Conservation (phyloP, 2,329 filamentous ascomycete genomes). For the Fusarium albidum region DNA sequence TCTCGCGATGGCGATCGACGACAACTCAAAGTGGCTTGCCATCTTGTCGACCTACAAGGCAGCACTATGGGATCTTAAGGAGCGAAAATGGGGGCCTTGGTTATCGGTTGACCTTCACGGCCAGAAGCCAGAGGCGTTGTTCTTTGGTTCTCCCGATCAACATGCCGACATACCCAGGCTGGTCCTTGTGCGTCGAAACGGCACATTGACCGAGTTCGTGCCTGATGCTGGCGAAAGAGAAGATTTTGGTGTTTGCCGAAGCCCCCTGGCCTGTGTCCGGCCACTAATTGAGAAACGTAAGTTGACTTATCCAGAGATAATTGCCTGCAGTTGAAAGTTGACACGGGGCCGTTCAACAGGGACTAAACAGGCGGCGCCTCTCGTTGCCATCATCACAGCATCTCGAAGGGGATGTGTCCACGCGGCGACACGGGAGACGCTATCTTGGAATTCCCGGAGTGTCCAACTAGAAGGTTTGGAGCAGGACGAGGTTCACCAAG, state of each 20-base stretch:
- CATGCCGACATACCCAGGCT: conserved; percentile 54
- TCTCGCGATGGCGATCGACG: conserved; percentile 70
- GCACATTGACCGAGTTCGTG: conserved; percentile 66
- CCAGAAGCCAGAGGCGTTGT: conserved; percentile 68
- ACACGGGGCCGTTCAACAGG: conserved; percentile 7
- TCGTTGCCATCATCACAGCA: conserved; percentile 50
- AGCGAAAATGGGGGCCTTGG: conserved; percentile 64
- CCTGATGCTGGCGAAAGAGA: conserved; percentile 51
- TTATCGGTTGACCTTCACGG: conserved; percentile 59
- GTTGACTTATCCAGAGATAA: conserved; percentile 17
- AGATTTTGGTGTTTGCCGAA: conserved; percentile 60
- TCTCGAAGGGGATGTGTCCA: conserved; percentile 61
- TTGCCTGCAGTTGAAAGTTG: neutral
- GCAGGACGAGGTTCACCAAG: conserved; percentile 57
- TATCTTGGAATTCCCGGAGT: conserved; percentile 59
- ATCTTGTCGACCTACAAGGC: conserved; percentile 68
- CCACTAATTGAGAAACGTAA: conserved; percentile 56
- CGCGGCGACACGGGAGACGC: conserved; percentile 51
- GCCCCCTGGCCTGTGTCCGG: conserved; percentile 59
- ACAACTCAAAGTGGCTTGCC: conserved; percentile 70
- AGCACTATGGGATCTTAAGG: conserved; percentile 68
- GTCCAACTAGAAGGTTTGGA: conserved; percentile 54
- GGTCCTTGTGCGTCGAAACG: conserved; percentile 70
- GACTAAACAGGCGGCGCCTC: conserved; percentile 19
- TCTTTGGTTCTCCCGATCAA: conserved; percentile 61